phyloP scores from a whole-genome alignment of 2,329 filamentous ascomycete species.

The Botrytis hyacinthi region DNA sequence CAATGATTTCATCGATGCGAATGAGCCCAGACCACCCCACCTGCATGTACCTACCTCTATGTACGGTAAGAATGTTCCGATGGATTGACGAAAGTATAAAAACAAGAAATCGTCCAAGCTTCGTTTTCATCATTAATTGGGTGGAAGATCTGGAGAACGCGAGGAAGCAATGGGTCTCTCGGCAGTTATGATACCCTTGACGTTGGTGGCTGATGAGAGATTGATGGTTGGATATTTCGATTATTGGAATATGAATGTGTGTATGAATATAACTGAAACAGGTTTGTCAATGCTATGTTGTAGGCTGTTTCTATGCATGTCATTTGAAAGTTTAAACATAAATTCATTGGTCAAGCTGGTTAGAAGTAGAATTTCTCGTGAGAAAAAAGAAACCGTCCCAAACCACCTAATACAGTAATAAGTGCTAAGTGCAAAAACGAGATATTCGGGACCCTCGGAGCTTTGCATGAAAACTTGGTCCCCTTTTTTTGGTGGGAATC shows the following conservation, averaged over 20 bases:
- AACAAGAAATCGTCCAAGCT: constrained; percentile 7
- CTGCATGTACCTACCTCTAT: not conserved
- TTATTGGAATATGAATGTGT: not conserved
- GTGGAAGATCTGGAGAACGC: not conserved
- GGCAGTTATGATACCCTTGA: not conserved
- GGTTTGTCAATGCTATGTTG: not conserved
- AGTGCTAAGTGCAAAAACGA: not conserved
- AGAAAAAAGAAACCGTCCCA: not conserved
- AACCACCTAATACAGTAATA: not conserved
- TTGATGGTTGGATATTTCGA: not conserved
- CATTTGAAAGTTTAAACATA: not conserved
- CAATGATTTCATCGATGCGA: constrained; percentile 1
- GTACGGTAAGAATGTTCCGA: not conserved
- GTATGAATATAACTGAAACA: not conserved
- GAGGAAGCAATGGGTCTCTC: not conserved
- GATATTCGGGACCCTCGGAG: not conserved
- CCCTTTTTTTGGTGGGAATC: not conserved
- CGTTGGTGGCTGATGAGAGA: not conserved
- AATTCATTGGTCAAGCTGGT: not conserved
- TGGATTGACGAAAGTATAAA: not conserved
- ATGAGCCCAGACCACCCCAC: not conserved
- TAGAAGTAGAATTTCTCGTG: not conserved
- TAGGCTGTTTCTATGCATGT: not conserved
- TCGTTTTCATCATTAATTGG: not conserved
- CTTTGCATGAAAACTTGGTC: not conserved